Evolutionary conservation across 2,329 filamentous ascomycete species (phyloP).

Genomic region (Lachnellula suecica): DNA sequence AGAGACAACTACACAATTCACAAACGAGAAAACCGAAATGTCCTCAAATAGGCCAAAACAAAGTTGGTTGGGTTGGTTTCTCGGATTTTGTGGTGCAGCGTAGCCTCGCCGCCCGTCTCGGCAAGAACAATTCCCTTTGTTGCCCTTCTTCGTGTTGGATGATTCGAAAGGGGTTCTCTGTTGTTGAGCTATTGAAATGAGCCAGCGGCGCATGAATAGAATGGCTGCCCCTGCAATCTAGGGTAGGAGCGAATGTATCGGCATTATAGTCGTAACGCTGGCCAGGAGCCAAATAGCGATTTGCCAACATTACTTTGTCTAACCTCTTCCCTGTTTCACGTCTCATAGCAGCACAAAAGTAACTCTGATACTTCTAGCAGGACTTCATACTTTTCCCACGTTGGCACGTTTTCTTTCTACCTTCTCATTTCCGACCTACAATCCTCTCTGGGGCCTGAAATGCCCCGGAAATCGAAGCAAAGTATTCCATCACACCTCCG

Average conservation of each 20-base stretch:
- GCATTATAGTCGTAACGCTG: not conserved
- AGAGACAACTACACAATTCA: not conserved
- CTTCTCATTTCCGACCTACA: not conserved
- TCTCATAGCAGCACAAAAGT: not conserved
- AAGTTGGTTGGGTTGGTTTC: slow-evolving; percentile 16
- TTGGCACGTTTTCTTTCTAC: not conserved
- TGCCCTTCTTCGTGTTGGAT: not conserved
- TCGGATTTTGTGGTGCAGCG: slow-evolving; percentile 10
- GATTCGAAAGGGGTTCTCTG: not conserved
- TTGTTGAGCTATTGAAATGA: too few relatives aligned
- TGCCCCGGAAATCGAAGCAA: not conserved
- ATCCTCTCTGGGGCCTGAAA: not conserved
- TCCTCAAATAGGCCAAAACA: not conserved
- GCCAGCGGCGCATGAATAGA: too few relatives aligned
- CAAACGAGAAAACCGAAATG: slow-evolving; percentile 2
- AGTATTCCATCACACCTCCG: not conserved
- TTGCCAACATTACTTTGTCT: not conserved
- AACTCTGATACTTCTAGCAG: not conserved
- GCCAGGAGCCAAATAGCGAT: not conserved
- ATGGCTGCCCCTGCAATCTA: too few relatives aligned
- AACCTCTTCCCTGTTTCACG: not conserved
- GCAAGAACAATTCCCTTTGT: not conserved
- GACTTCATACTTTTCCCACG: not conserved
- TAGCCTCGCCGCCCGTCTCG: slow-evolving; percentile 1
- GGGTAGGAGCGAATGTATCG: too few relatives aligned